Percentiles rank a stretch among this genome's conserved stretches.
Evolutionary conservation across 495 filamentous ascomycete species (phyloP).

Genomic region (Annulohypoxylon stygium): DNA sequence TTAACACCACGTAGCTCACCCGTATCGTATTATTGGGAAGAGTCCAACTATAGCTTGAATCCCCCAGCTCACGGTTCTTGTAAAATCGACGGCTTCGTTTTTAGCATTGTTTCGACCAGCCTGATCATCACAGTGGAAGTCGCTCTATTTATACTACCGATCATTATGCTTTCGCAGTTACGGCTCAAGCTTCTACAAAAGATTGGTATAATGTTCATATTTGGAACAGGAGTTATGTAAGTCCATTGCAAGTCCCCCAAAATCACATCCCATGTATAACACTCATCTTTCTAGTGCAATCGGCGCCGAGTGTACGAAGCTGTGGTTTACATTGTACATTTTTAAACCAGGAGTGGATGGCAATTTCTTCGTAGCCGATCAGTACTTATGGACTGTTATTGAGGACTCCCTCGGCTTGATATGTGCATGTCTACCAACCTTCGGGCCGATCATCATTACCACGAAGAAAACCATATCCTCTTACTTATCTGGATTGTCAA

Average conservation of each 20-base stretch:
- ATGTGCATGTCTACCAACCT: background rate
- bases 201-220: conserved; percentile 2
- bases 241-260: background rate
- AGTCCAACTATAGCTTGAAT: background rate
- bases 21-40: background rate
- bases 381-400: background rate
- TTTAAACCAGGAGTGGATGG: background rate
- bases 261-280: background rate
- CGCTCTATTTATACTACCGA: background rate
- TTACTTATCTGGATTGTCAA: background rate
- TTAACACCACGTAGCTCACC: background rate
- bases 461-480: background rate
- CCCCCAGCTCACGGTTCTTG: background rate
- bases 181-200: background rate
- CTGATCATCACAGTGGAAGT: background rate
- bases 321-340: background rate
- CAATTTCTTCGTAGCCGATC: background rate
- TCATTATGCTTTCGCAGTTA: background rate
- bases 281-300: background rate
- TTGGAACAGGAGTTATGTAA: background rate
- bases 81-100: background rate
- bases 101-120: background rate
- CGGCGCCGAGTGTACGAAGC: background rate
- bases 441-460: background rate
- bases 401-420: background rate